Percentiles rank a stretch among this genome's conserved stretches.
phyloP scores from a whole-genome alignment of 1,139 yeast genomes.

The Zygoascus hellenicus region DNA sequence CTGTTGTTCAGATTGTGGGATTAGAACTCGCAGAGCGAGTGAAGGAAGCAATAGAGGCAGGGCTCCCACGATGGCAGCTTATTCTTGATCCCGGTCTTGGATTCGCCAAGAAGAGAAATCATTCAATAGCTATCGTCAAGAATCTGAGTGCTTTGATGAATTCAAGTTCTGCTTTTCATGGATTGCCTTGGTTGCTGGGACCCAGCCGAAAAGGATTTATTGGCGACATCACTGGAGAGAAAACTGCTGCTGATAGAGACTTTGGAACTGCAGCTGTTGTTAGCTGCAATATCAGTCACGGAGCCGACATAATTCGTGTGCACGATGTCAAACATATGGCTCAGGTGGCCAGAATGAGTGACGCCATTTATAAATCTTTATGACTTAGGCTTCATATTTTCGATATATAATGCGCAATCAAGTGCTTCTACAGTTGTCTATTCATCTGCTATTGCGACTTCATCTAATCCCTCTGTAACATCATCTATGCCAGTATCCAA shows the following conservation, averaged over 20 bases:
- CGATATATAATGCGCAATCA: background rate
- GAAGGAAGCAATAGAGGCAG: constrained; percentile 50
- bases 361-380: constrained; percentile 56
- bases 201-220: constrained; percentile 85
- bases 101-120: constrained; percentile 70
- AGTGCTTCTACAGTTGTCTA: background rate
- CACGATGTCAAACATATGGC: constrained; percentile 72
- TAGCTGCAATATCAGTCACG: constrained; percentile 66
- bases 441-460: no score
- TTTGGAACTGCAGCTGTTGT: constrained; percentile 75
- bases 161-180: constrained; percentile 35
- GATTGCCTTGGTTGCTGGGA: constrained; percentile 68
- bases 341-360: constrained; percentile 64
- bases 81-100: constrained; percentile 94
- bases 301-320: constrained; percentile 78
- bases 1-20: constrained; percentile 45
- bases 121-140: constrained; percentile 62
- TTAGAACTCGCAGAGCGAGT: constrained; percentile 59
- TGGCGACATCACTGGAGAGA: constrained; percentile 54
- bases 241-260: constrained; percentile 52
- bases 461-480: background rate
- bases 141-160: constrained; percentile 36
- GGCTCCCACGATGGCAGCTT: constrained; percentile 84
- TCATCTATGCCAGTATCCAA: background rate
- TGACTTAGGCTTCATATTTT: background rate